These are phyloP conservation scores for Asterophora lycoperdoides DNA, from an alignment of 768 basidiomycete genomes.

Conservation along the genomic window DNA sequence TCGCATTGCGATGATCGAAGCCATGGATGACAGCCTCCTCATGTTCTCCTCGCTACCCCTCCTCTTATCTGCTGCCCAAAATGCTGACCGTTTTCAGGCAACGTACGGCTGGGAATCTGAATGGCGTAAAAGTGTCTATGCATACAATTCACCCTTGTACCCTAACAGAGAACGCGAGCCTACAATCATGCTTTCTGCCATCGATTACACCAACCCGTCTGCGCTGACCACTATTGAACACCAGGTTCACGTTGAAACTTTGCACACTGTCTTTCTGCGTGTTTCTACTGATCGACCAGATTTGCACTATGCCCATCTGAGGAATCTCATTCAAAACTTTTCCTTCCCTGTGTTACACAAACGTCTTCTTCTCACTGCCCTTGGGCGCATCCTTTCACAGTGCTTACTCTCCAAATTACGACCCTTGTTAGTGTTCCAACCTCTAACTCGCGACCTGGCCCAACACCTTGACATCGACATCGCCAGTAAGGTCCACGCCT, in stretches of 20 bases:
- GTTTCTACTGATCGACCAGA: no score
- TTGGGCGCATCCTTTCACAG: not conserved
- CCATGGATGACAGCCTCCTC: no score
- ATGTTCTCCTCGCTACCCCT: not conserved
- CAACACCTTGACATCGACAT: no score
- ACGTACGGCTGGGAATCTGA: not conserved
- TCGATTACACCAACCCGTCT: no score
- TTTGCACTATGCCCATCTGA: not conserved
- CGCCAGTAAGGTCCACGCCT: no score
- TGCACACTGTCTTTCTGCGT: no score
- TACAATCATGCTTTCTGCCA: no score
- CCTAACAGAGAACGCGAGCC: not conserved
- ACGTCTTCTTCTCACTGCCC: not conserved
- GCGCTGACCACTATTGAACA: no score
- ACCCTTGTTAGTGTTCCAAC: not conserved
- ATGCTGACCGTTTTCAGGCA: not conserved
- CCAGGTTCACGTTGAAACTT: no score
- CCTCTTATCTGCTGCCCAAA: not conserved
- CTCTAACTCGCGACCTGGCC: no score
- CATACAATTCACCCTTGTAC: not conserved
- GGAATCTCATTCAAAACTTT: not conserved
- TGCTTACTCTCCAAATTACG: not conserved
- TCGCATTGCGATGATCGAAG: no score
- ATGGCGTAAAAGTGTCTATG: not conserved
- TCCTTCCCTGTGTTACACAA: not conserved